Evolutionary conservation across 352 stramenopile species (phyloP).

Genomic region (Pythium chondricola): DNA sequence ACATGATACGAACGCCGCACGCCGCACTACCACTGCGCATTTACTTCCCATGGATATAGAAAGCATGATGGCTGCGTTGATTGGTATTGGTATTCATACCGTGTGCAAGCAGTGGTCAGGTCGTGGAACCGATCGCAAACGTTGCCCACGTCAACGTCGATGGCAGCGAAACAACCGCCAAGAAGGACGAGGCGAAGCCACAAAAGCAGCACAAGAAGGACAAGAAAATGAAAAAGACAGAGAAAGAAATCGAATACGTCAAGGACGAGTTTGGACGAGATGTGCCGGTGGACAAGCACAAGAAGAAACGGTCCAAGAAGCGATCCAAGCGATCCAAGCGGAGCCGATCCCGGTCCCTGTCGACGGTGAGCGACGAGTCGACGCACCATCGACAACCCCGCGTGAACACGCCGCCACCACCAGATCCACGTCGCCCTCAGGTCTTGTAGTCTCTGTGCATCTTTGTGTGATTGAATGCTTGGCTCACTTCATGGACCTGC

Average conservation of each 20-base stretch:
- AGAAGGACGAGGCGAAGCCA: not conserved
- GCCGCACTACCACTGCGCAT: no score
- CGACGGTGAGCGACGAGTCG: no score
- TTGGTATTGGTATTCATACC: no score
- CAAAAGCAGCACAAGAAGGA: constrained; percentile 22
- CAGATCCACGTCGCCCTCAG: constrained; percentile 16
- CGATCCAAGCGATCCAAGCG: constrained; percentile 11
- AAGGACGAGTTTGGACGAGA: constrained; percentile 84
- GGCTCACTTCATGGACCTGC: not conserved
- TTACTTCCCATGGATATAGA: no score
- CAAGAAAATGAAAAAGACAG: constrained; percentile 23
- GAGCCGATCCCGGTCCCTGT: constrained; percentile 7
- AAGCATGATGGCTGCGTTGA: no score
- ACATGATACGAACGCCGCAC: not conserved
- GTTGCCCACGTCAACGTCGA: constrained; percentile 9
- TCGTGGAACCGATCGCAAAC: constrained; percentile 21
- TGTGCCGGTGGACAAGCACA: constrained; percentile 30
- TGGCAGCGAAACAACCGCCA: not conserved
- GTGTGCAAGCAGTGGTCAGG: constrained; percentile 28
- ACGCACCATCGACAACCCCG: not conserved
- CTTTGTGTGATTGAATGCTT: not conserved
- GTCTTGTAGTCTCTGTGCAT: constrained; percentile 3
- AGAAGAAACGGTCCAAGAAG: constrained; percentile 21
- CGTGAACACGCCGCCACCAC: constrained; percentile 9
- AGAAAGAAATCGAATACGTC: constrained; percentile 11